These are phyloP conservation scores for Lecanicillium sp. DNA, from an alignment of 2,329 filamentous ascomycete genomes.

Conservation along the genomic window DNA sequence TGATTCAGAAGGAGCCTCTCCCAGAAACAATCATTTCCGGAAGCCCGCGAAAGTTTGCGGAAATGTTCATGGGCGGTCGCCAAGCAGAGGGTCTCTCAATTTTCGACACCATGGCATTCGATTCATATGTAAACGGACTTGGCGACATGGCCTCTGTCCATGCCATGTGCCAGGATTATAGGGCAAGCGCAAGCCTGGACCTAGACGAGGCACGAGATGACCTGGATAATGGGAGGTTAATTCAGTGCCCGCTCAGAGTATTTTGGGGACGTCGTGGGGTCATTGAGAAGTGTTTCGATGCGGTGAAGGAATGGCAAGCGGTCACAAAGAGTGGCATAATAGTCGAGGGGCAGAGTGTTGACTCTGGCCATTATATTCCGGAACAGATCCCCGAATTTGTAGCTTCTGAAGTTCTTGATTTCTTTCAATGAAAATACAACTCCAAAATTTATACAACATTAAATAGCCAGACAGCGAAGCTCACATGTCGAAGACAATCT, in stretches of 20 bases:
- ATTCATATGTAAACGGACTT: constrained; percentile 33
- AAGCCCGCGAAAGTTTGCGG: constrained; percentile 29
- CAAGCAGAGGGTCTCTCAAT: constrained; percentile 20
- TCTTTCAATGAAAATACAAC: constrained; percentile 28
- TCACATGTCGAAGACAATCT: too few relatives aligned
- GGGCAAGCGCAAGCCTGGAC: constrained; percentile 43
- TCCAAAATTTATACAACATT: too few relatives aligned
- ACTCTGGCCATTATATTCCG: constrained; percentile 41
- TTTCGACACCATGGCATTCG: constrained; percentile 26
- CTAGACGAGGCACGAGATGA: constrained; percentile 41
- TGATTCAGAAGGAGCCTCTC: constrained; percentile 43
- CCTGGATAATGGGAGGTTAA: constrained; percentile 30
- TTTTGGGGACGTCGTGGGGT: constrained; percentile 42
- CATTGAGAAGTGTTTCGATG: constrained; percentile 41
- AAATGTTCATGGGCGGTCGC: constrained; percentile 33
- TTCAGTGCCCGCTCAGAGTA: constrained; percentile 38
- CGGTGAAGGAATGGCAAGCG: constrained; percentile 41
- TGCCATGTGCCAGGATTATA: constrained; percentile 49
- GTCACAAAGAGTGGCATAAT: constrained; percentile 28
- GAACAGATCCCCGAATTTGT: constrained; percentile 43
- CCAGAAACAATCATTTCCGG: constrained; percentile 39
- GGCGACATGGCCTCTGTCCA: constrained; percentile 33
- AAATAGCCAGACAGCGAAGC: too few relatives aligned
- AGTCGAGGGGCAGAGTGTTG: constrained; percentile 33
- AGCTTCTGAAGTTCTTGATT: constrained; percentile 30